A percentile compares a stretch with the other conserved stretches of the same genome.
These are phyloP conservation scores for Talaromyces nanjingensis DNA, from an alignment of 495 filamentous ascomycete species.

Conservation along the genomic window DNA sequence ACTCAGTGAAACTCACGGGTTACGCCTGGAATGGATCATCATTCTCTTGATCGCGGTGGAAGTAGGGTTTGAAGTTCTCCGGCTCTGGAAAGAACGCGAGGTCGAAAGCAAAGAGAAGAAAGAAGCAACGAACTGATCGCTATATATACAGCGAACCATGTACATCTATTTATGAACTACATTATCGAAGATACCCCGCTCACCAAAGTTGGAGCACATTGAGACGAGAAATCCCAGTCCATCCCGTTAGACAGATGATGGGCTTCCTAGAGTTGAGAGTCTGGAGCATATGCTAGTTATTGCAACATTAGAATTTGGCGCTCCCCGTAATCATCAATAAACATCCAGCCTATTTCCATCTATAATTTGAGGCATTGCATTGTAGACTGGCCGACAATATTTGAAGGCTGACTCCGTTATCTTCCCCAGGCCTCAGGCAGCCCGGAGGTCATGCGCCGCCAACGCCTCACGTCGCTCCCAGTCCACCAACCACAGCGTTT, in stretches of 20 bases:
- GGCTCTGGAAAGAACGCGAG: conserved; percentile 51
- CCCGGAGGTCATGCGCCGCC: conserved; percentile 2
- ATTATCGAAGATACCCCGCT: conserved; percentile 15
- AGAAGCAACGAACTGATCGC: conserved; percentile 7
- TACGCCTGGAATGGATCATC: conserved; percentile 93
- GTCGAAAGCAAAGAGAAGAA: conserved; percentile 40
- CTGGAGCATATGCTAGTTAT: neutral
- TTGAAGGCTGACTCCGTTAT: neutral
- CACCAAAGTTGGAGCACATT: neutral
- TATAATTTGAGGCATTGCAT: neutral
- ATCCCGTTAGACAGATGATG: neutral
- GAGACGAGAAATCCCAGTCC: neutral
- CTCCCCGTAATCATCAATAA: neutral
- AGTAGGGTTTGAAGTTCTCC: conserved; percentile 62
- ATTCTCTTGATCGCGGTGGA: conserved; percentile 91
- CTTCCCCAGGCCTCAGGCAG: neutral
- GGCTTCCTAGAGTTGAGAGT: neutral
- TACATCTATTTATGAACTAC: conserved; percentile 4
- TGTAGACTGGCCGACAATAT: neutral
- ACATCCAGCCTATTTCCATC: neutral
- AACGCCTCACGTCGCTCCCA: neutral
- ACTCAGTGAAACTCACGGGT: conserved; percentile 81
- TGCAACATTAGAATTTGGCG: neutral
- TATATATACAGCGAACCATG: conserved; percentile 4
- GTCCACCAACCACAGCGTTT: neutral